Conservation (phyloP, 306 rosid genomes). For the Dalbergia cochinchinensis region DNA sequence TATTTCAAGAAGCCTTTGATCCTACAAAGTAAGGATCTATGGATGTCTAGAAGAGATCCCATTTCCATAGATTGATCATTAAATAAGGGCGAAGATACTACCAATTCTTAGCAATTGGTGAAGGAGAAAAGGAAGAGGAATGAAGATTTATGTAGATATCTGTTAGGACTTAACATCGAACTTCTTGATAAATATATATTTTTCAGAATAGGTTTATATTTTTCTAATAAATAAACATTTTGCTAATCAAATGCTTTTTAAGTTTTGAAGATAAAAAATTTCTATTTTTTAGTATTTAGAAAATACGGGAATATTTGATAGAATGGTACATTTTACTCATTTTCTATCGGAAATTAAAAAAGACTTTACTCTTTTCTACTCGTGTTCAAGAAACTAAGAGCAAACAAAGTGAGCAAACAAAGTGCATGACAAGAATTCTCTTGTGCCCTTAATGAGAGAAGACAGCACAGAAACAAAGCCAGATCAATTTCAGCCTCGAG, state of each 20-base stretch:
- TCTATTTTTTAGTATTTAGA: neutral
- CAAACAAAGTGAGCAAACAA: neutral
- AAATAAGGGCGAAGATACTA: neutral
- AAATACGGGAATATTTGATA: neutral
- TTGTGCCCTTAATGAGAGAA: neutral
- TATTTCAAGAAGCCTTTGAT: neutral
- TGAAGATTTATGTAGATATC: neutral
- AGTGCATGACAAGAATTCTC: constrained; percentile 17
- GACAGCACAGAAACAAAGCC: constrained; percentile 9
- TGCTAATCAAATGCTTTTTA: too few relatives aligned
- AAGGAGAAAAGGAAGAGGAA: neutral
- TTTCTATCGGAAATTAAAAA: too few relatives aligned
- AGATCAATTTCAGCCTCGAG: constrained; percentile 17
- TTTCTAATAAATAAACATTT: neutral
- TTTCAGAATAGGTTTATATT: neutral
- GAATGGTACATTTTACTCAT: neutral
- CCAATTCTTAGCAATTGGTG: neutral
- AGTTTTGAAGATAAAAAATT: neutral
- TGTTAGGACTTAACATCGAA: neutral
- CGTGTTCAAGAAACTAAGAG: neutral
- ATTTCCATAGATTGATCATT: neutral
- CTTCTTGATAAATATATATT: neutral
- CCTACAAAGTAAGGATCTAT: constrained; percentile 1
- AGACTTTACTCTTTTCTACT: neutral
- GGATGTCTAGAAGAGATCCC: neutral